A percentile compares a stretch with the other conserved stretches of the same genome.
Conservation (phyloP, 306 rosid species). For the Gynostemma pentaphyllum region DNA sequence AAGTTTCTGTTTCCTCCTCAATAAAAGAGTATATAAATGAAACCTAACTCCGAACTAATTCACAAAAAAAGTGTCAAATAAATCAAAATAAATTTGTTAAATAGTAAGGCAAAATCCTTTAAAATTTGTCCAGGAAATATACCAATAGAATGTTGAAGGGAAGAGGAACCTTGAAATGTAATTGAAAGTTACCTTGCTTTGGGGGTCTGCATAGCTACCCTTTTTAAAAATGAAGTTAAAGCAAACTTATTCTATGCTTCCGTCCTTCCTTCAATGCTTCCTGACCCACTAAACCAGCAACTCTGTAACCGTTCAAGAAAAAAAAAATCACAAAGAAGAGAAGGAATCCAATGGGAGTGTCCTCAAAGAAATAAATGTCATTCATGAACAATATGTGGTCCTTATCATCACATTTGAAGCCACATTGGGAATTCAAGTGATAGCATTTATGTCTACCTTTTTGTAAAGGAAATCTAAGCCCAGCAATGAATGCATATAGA, state of each 20-base stretch:
- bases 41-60: neutral
- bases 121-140: neutral
- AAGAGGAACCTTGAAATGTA: neutral
- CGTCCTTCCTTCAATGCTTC: conserved; percentile 50
- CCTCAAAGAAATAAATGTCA: conserved; percentile 38
- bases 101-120: neutral
- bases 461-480: neutral
- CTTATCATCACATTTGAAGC: conserved; percentile 28
- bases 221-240: conserved; percentile 19
- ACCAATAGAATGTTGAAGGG: conserved; percentile 12
- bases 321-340: conserved; percentile 33
- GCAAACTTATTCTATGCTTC: conserved; percentile 20
- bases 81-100: neutral
- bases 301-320: conserved; percentile 21
- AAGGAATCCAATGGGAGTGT: conserved; percentile 63
- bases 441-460: neutral
- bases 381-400: conserved; percentile 46
- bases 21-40: neutral
- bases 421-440: conserved; percentile 33
- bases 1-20: neutral
- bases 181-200: conserved; percentile 75
- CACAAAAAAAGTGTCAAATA: neutral
- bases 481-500: neutral
- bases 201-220: conserved; percentile 83
- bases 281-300: conserved; percentile 65